A percentile compares a stretch with the other conserved stretches of the same genome.
Conservation (phyloP, 768 basidiomycete species). For the Hygrophorus russula region DNA sequence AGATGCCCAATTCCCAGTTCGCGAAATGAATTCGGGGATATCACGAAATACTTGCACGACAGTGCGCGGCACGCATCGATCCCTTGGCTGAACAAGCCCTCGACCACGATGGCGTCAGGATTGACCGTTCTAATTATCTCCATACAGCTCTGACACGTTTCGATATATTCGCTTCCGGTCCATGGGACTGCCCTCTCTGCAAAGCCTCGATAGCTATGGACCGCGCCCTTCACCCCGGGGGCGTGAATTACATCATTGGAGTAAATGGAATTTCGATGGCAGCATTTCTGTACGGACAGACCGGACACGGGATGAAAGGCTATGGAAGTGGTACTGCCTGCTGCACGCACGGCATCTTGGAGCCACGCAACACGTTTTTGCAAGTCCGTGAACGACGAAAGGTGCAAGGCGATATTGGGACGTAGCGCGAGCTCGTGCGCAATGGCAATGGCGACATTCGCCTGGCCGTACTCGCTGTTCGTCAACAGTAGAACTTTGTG, state of each 20-base stretch:
- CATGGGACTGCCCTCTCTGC: background rate
- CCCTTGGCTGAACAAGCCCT: background rate
- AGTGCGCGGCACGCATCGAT: background rate
- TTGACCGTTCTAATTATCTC: background rate
- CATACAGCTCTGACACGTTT: background rate
- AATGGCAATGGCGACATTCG: slow-evolving; percentile 5
- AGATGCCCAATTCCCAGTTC: background rate
- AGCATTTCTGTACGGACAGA: background rate
- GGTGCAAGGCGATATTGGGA: background rate
- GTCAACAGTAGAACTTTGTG: slow-evolving; percentile 2
- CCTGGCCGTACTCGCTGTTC: slow-evolving; percentile 7
- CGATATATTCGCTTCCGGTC: background rate
- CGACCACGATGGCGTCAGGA: background rate
- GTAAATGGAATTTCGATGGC: background rate
- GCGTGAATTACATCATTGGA: background rate
- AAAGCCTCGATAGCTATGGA: background rate
- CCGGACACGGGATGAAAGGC: background rate
- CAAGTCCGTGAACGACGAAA: slow-evolving; percentile 4
- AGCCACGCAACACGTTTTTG: slow-evolving; percentile 4
- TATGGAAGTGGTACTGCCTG: background rate
- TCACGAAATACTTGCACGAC: background rate
- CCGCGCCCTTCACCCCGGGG: background rate
- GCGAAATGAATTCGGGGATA: background rate
- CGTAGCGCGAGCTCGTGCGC: slow-evolving; percentile 5
- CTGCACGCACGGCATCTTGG: background rate